Evolutionary conservation across 108 stramenopile species (phyloP).

Genomic region (Cyclotella kingstonii): DNA sequence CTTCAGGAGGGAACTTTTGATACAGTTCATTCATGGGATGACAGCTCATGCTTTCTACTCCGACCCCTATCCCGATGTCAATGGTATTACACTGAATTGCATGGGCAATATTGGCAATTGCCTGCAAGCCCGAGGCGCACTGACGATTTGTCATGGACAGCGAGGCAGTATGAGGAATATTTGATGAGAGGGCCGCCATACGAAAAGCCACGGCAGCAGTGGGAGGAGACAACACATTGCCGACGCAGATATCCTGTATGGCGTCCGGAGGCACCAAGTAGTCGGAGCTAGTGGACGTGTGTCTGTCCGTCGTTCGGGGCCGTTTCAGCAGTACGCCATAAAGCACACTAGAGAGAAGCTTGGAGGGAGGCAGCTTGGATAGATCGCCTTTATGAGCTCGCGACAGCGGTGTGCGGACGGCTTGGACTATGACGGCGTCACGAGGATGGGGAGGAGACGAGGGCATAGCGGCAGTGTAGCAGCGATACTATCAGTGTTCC

Average conservation of each 20-base stretch:
- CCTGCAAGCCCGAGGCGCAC: slow-evolving; percentile 94
- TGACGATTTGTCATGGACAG: slow-evolving; percentile 89
- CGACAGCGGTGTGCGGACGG: slow-evolving; percentile 82
- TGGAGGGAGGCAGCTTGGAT: slow-evolving; percentile 68
- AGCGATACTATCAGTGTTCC: too few species aligned
- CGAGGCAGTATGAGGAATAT: slow-evolving; percentile 76
- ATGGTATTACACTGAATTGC: slow-evolving; percentile 76
- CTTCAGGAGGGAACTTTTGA: slow-evolving; percentile 55
- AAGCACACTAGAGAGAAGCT: slow-evolving; percentile 67
- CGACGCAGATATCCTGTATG: slow-evolving; percentile 86
- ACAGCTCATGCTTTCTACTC: slow-evolving; percentile 90
- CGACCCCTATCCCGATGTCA: slow-evolving; percentile 87
- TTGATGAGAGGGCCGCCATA: slow-evolving; percentile 88
- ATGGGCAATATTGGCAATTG: slow-evolving; percentile 86
- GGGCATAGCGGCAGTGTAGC: too few species aligned
- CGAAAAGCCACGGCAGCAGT: slow-evolving; percentile 85
- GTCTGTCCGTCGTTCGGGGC: slow-evolving; percentile 2
- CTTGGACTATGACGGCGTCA: slow-evolving; percentile 81
- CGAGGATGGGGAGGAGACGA: slow-evolving; percentile 44
- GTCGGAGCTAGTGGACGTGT: neutral
- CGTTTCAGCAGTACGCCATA: slow-evolving; percentile 33
- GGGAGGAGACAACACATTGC: slow-evolving; percentile 90
- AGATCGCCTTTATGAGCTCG: slow-evolving; percentile 76
- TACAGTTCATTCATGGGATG: slow-evolving; percentile 66
- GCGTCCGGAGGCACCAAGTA: slow-evolving; percentile 38